These are phyloP conservation scores for Akanthomyces dipterigenus DNA, from an alignment of 2,329 filamentous ascomycete genomes.

Conservation along the genomic window DNA sequence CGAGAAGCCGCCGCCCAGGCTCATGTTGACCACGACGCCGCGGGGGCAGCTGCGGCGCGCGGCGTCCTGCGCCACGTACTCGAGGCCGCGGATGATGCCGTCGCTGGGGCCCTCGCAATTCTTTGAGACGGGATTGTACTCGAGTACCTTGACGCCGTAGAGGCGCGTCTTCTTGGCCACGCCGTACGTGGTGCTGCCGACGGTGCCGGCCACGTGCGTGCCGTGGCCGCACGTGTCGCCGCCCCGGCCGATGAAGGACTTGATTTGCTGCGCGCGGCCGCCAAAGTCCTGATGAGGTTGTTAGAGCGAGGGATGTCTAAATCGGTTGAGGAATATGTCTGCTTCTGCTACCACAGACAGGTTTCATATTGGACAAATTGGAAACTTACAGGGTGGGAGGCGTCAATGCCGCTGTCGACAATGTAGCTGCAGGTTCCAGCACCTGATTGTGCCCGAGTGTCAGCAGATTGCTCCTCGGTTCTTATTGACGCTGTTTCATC, in stretches of 20 bases:
- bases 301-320: not conserved
- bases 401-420: conserved; percentile 22
- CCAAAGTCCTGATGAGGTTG: conserved; percentile 15
- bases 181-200: conserved; percentile 18
- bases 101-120: conserved; percentile 11
- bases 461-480: not conserved
- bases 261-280: conserved; percentile 16
- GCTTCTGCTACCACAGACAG: no score
- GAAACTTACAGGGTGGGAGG: conserved; percentile 21
- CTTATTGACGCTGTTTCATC: no score
- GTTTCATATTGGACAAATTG: not conserved
- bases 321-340: not conserved
- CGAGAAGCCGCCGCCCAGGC: conserved; percentile 22
- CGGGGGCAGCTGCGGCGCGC: conserved; percentile 17
- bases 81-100: conserved; percentile 22
- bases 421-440: conserved; percentile 21
- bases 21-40: conserved; percentile 37
- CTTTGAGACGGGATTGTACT: not conserved
- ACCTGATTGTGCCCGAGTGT: not conserved
- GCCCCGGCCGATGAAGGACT: conserved; percentile 11
- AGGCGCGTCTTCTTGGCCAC: conserved; percentile 32
- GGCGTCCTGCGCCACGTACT: conserved; percentile 27
- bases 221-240: conserved; percentile 28
- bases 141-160: conserved; percentile 35
- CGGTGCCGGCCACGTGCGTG: conserved; percentile 23